phyloP scores from a whole-genome alignment of 2,329 filamentous ascomycete species.

The Truncatella angustata region DNA sequence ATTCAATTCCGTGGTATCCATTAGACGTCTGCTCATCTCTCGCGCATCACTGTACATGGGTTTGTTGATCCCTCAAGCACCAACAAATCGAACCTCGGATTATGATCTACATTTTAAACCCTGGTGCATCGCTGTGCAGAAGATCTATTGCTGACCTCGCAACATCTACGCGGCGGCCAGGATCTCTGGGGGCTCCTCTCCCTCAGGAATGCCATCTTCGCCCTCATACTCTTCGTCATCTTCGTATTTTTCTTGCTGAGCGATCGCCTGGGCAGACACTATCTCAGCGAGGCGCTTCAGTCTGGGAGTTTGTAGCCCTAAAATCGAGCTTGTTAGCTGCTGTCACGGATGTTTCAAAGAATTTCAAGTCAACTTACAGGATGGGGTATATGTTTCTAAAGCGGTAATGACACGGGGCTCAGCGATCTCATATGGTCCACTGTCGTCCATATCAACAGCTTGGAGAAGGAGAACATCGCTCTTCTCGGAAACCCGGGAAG shows the following conservation, averaged over 20 bases:
- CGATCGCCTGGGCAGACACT: conserved; percentile 92
- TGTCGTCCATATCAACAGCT: conserved; percentile 98
- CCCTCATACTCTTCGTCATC: conserved; percentile 42
- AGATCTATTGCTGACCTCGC: background rate
- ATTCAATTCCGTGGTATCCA: conserved; percentile 11
- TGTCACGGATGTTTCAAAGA: background rate
- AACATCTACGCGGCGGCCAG: conserved; percentile 26
- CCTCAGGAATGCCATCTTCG: conserved; percentile 43
- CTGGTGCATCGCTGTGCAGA: background rate
- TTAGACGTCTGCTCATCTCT: conserved; percentile 1
- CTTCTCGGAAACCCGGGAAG: conserved; percentile 95
- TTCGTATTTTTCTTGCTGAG: conserved; percentile 81
- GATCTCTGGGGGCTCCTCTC: conserved; percentile 44
- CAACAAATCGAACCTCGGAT: background rate
- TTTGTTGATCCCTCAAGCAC: background rate
- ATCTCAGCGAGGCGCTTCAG: conserved; percentile 97
- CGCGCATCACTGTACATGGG: conserved; percentile 1
- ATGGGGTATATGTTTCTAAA: conserved; percentile 95
- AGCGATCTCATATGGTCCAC: conserved; percentile 96
- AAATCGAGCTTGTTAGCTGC: conserved; percentile 26
- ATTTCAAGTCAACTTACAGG: conserved; percentile 64
- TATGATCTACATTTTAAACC: background rate
- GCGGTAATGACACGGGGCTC: conserved; percentile 95
- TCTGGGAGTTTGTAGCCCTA: conserved; percentile 92
- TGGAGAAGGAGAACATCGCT: conserved; percentile 91